phyloP scores from a whole-genome alignment of 192 early-diverging fungal species.

The Nowakowskiella sp. region DNA sequence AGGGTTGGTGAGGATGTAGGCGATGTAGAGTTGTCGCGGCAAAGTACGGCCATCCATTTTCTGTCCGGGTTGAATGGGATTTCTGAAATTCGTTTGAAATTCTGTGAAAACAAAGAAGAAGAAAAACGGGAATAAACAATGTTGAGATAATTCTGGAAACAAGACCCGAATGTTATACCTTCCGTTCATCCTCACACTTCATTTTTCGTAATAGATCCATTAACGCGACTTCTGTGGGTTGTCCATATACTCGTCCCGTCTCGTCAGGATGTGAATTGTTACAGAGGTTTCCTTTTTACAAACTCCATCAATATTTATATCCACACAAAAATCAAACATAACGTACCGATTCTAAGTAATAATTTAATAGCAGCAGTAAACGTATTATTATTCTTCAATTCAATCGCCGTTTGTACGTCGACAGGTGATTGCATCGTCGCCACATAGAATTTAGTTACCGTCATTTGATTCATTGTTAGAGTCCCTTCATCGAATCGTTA shows the following conservation, averaged over 20 bases:
- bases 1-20: slow-evolving; percentile 15
- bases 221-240: slow-evolving; percentile 92
- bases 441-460: slow-evolving; percentile 77
- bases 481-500: slow-evolving; percentile 46
- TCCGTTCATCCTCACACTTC: slow-evolving; percentile 65
- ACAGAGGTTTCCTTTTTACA: slow-evolving; percentile 70
- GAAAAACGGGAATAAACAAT: slow-evolving; percentile 4
- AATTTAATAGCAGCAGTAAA: slow-evolving; percentile 31
- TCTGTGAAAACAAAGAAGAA: not conserved
- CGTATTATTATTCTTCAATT: slow-evolving; percentile 24
- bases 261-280: slow-evolving; percentile 80
- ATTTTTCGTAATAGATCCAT: slow-evolving; percentile 56
- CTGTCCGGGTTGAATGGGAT: slow-evolving; percentile 86
- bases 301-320: slow-evolving; percentile 15
- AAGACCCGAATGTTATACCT: slow-evolving; percentile 31
- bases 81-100: slow-evolving; percentile 55
- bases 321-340: not conserved
- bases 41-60: slow-evolving; percentile 86
- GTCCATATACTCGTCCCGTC: slow-evolving; percentile 68
- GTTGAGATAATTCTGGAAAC: not conserved
- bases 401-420: slow-evolving; percentile 33
- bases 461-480: slow-evolving; percentile 92
- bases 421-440: slow-evolving; percentile 25
- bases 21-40: slow-evolving; percentile 7
- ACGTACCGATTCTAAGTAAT: slow-evolving; percentile 45